These are phyloP conservation scores for Aphanoascus verrucosus DNA, from an alignment of 2,329 filamentous ascomycete genomes.

Conservation along the genomic window DNA sequence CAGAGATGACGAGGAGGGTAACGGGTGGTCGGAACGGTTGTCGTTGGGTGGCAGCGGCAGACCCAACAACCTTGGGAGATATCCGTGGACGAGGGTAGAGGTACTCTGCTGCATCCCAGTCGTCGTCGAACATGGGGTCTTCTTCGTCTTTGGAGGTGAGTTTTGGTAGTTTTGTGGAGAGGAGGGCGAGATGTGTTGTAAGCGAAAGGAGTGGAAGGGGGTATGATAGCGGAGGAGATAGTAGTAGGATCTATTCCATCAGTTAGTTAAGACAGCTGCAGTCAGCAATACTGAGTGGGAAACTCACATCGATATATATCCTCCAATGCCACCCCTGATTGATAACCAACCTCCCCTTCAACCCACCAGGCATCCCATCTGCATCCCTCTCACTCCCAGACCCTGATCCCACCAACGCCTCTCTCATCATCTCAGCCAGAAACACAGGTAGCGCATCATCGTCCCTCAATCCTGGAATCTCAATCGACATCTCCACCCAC, in stretches of 20 bases:
- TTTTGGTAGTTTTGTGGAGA: constrained; percentile 72
- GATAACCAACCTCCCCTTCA: constrained; percentile 65
- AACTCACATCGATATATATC: constrained; percentile 77
- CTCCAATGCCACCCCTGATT: constrained; percentile 94
- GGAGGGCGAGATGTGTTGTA: constrained; percentile 84
- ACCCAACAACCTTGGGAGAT: constrained; percentile 20
- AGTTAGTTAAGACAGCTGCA: neutral
- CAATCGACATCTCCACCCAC: constrained; percentile 85
- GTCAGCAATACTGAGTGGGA: neutral
- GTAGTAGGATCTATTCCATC: constrained; percentile 62
- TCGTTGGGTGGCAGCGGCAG: constrained; percentile 10
- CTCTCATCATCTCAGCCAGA: constrained; percentile 73
- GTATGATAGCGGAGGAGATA: constrained; percentile 87
- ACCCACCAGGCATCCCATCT: constrained; percentile 59
- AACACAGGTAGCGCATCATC: constrained; percentile 86
- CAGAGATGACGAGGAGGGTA: constrained; percentile 78
- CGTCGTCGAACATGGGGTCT: constrained; percentile 94
- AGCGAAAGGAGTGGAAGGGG: constrained; percentile 85
- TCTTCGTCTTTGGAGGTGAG: constrained; percentile 85
- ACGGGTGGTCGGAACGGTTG: constrained; percentile 58
- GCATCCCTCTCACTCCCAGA: constrained; percentile 63
- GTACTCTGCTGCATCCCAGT: constrained; percentile 75
- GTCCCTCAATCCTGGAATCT: constrained; percentile 82
- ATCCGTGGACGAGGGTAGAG: constrained; percentile 53
- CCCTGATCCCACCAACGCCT: constrained; percentile 65